phyloP scores from a whole-genome alignment of 2,329 filamentous ascomycete species.

The Bisporella sp. region DNA sequence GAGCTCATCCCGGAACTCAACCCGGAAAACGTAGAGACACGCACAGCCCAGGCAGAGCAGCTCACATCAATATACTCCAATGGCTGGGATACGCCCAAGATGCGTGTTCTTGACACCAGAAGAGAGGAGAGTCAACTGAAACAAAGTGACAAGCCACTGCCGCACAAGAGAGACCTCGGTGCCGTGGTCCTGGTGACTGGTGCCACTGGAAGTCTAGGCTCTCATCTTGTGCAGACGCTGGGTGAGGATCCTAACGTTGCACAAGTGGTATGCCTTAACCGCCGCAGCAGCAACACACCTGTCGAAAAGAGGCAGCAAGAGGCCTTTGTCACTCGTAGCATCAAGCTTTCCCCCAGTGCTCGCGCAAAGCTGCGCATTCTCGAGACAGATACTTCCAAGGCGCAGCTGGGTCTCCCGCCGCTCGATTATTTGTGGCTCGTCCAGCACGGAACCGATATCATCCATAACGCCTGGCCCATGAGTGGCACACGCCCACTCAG shows the following conservation, averaged over 20 bases:
- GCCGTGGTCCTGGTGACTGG: slow-evolving; percentile 29
- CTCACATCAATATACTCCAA: too few species aligned
- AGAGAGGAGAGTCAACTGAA: too few species aligned
- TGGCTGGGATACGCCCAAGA: too few species aligned
- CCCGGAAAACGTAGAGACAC: too few species aligned
- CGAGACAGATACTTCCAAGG: slow-evolving; percentile 34
- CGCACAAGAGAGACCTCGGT: too few species aligned
- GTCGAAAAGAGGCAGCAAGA: slow-evolving; percentile 28
- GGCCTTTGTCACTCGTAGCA: slow-evolving; percentile 23
- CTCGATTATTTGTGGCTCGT: slow-evolving; percentile 33
- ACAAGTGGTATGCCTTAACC: slow-evolving; percentile 40
- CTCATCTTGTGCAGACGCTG: slow-evolving; percentile 28
- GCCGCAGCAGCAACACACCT: slow-evolving; percentile 24
- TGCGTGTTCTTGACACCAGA: too few species aligned
- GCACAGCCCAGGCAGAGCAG: too few species aligned
- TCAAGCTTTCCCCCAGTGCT: slow-evolving; percentile 15
- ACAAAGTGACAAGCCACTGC: too few species aligned
- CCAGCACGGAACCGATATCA: slow-evolving; percentile 38
- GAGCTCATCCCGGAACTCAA: too few species aligned
- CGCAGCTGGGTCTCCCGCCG: neutral
- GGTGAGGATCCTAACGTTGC: slow-evolving; percentile 21
- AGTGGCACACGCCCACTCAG: slow-evolving; percentile 31
- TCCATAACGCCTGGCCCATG: slow-evolving; percentile 48
- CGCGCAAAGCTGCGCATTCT: slow-evolving; percentile 33
- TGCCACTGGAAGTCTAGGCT: slow-evolving; percentile 31